These are phyloP conservation scores for Xylariales sp. DNA, from an alignment of 2,329 filamentous ascomycete genomes.

Conservation along the genomic window DNA sequence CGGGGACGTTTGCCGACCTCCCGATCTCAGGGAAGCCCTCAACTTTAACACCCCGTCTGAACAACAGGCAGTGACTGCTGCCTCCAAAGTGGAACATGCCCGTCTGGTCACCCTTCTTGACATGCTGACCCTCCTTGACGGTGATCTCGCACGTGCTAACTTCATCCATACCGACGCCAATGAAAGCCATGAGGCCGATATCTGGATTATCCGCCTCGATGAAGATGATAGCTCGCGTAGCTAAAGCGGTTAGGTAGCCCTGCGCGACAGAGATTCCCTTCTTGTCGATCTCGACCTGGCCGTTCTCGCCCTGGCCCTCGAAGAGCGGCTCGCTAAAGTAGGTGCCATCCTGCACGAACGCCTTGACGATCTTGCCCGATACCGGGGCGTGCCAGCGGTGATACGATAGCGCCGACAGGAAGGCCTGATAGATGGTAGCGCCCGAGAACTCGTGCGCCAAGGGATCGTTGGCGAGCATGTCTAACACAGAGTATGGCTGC, in stretches of 20 bases:
- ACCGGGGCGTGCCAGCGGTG: constrained; percentile 60
- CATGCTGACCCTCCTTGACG: constrained; percentile 58
- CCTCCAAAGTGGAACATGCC: constrained; percentile 84
- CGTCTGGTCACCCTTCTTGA: constrained; percentile 66
- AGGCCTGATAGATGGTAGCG: constrained; percentile 57
- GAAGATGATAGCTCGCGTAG: constrained; percentile 65
- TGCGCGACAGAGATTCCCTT: constrained; percentile 44
- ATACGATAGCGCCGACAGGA: constrained; percentile 53
- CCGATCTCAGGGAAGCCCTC: constrained; percentile 18
- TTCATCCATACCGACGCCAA: constrained; percentile 73
- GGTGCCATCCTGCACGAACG: constrained; percentile 47
- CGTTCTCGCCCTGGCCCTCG: constrained; percentile 30
- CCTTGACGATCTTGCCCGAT: constrained; percentile 47
- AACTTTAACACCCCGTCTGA: constrained; percentile 51
- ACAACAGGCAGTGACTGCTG: constrained; percentile 64
- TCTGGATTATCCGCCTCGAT: constrained; percentile 62
- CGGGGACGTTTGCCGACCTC: constrained; percentile 20
- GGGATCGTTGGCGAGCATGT: constrained; percentile 48
- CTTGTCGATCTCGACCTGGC: constrained; percentile 19
- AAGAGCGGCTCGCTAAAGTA: constrained; percentile 56
- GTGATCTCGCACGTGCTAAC: constrained; percentile 70
- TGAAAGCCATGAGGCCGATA: constrained; percentile 65
- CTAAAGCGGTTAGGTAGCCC: constrained; percentile 63
- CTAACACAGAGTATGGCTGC: constrained; percentile 50
- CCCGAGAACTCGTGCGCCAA: constrained; percentile 43